Evolutionary conservation across 2,329 filamentous ascomycete species (phyloP), one percentile per base, ranked within the genome.

Genomic region (Pseudonectria buxi): DNA sequence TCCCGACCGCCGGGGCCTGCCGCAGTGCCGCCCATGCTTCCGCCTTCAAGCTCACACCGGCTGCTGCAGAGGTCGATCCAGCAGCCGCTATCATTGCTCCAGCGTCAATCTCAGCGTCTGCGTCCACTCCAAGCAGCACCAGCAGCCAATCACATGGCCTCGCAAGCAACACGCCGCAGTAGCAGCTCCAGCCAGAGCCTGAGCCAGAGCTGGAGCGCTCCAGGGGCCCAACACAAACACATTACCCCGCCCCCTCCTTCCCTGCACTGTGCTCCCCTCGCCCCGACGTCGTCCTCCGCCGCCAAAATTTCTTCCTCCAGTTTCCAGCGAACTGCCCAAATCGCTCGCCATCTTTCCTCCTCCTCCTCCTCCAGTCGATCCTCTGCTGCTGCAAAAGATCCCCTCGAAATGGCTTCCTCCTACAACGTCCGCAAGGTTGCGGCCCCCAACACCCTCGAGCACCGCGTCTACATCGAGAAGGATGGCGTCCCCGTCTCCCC

Each of bases 391-490:
- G 32, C 48, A 14, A 36, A 47, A 33, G 35, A 48, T 37, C 33
- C 47, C 39, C 41, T 50, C 45, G 49, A 36, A 57, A 80, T 83
- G 71, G 65, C 78, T 46, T 74, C 77, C 44, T 63, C 66, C 47
- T 98, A 87, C 74, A 74, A 73, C 58, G 68, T 84, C 62, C 84
- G 89, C 72, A 95, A 94, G 77, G 74, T 95, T 61, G 92, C 76
- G 57, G 80, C 86, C 58, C 78, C 87, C 58, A 83, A 95, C 76
- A 96, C 92, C 55, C 75, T 95, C 63, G 89, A 96, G 74, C 88
- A 95, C 79, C 86, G 92, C 62, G 82, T 95, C 69, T 98, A 83
- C 78, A 81, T 96, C 62, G 90, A 98, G 77, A 89, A 94, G 75
- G 86, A 96, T 84, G 92, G 90, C 71, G 72, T 85, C 49, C 85